Base-by-base conservation (phyloP, 164 flowering plant genomes). In the Warburgia ugandensis region DNA sequence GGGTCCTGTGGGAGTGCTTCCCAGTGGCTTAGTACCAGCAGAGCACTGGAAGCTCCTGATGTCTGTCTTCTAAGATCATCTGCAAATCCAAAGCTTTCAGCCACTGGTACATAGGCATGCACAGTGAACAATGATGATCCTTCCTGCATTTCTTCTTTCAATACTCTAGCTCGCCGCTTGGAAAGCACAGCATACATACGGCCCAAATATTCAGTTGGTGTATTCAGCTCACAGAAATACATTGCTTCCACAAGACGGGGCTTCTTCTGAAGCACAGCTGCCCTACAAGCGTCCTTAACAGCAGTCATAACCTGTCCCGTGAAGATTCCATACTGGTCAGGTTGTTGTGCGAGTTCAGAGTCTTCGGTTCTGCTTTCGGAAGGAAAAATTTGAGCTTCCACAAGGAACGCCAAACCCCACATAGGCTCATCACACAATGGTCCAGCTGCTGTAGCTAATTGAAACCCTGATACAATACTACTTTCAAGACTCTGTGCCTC, bases 121-220 rank as follows among this genome's bases (percentile, higher is more conserved):
- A 90, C 95, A 7, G 95, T 84, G 62, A 86, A 90, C 55, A 86
- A 54, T n/a, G 94, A 41, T 25, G 94, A 84, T 2, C 97, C 83
- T 67, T 86, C 91, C 51, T 84, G 91, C 97, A 90, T 90, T 56
- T 84, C 91, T 54, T 86, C 95, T 66, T 86, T 86, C 58, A 86
- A 55, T 2, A 87, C 68, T 21, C 78, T 62, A 5, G 97, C 97
- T 11, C 96, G 68, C 54, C 87, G 73, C 52, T 92, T 58, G 29
- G 73, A 52, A 49, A 91, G 83, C 14, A 87, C 96, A 13, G 87
- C 84, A 71, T 91, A 79, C 89, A 83, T 76, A 6, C 87, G 54
- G 2, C 94, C 89, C 59, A 91, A 62, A 66, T 73, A 71, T 48
- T 87, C 94, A 19, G 84, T 71, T 8, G 91, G 84, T 6, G 97